Conservation (phyloP, 2,329 filamentous ascomycete genomes). For the Didymella glomerata region DNA sequence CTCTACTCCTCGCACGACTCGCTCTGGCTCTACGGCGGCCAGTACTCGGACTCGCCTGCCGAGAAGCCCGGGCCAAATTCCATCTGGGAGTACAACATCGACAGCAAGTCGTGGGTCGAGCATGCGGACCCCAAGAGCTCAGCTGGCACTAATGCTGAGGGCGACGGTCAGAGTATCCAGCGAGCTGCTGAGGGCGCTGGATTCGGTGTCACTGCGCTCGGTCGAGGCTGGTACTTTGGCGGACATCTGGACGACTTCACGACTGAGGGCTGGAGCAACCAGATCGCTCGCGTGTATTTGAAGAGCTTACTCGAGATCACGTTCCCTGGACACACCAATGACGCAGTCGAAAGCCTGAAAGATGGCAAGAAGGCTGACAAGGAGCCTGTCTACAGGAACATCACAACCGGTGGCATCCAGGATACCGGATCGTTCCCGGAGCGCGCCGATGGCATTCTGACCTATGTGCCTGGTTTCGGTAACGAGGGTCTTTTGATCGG, state of each 20-base stretch:
- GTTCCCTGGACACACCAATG: slow-evolving; percentile 73
- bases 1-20: slow-evolving; percentile 77
- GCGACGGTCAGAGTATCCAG: slow-evolving; percentile 66
- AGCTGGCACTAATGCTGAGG: slow-evolving; percentile 68
- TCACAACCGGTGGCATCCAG: slow-evolving; percentile 75
- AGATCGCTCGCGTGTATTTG: slow-evolving; percentile 71
- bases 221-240: slow-evolving; percentile 80
- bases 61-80: slow-evolving; percentile 66
- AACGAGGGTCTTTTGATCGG: slow-evolving; percentile 78
- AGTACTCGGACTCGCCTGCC: slow-evolving; percentile 72
- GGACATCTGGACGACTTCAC: slow-evolving; percentile 74
- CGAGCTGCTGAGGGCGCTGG: slow-evolving; percentile 78
- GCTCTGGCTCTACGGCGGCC: slow-evolving; percentile 77
- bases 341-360: slow-evolving; percentile 65
- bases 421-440: slow-evolving; percentile 72
- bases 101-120: slow-evolving; percentile 68
- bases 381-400: slow-evolving; percentile 74
- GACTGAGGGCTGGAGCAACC: slow-evolving; percentile 72
- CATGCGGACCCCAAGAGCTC: slow-evolving; percentile 68
- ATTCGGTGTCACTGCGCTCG: slow-evolving; percentile 72
- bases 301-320: slow-evolving; percentile 80
- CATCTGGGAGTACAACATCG: slow-evolving; percentile 75
- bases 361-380: slow-evolving; percentile 64
- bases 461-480: slow-evolving; percentile 81
- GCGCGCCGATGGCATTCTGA: slow-evolving; percentile 75